These are phyloP conservation scores for Aspergillus conjunctus DNA, from an alignment of 495 filamentous ascomycete genomes.

Conservation along the genomic window DNA sequence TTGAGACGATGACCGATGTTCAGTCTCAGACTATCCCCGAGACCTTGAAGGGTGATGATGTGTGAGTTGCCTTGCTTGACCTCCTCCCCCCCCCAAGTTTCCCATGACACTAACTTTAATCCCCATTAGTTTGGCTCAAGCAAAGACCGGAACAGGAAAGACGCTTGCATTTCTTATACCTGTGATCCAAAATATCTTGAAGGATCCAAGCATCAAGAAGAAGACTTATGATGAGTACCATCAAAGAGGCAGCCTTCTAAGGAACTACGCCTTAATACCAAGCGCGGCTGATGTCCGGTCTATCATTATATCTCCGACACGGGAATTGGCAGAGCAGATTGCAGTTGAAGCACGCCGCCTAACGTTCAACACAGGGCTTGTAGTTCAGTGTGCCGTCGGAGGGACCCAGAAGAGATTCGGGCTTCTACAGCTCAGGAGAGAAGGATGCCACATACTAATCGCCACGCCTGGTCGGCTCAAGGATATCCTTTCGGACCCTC, in stretches of 20 bases:
- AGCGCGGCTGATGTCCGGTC: constrained; percentile 72
- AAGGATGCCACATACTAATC: constrained; percentile 88
- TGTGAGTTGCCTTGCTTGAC: constrained; percentile 54
- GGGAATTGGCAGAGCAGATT: constrained; percentile 95
- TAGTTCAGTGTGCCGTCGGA: constrained; percentile 86
- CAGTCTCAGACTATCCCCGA: constrained; percentile 80
- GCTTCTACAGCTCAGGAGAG: constrained; percentile 60
- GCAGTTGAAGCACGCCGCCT: constrained; percentile 77
- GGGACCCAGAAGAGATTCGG: constrained; percentile 72
- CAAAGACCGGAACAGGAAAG: constrained; percentile 86
- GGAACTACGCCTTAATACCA: constrained; percentile 6
- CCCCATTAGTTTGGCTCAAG: constrained; percentile 74
- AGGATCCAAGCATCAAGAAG: constrained; percentile 50
- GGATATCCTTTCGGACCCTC: constrained; percentile 76
- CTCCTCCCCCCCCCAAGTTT: background rate
- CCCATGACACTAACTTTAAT: constrained; percentile 23
- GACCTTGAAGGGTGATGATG: constrained; percentile 74
- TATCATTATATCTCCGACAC: constrained; percentile 90
- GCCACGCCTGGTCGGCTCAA: constrained; percentile 88
- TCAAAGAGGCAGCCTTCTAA: background rate
- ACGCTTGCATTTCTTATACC: constrained; percentile 83
- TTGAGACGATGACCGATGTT: constrained; percentile 91
- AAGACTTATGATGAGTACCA: background rate
- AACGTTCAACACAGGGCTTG: constrained; percentile 63
- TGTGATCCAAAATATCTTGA: constrained; percentile 70